phyloP scores from a whole-genome alignment of 1,139 yeast species.

The Kodamaea derodonti region DNA sequence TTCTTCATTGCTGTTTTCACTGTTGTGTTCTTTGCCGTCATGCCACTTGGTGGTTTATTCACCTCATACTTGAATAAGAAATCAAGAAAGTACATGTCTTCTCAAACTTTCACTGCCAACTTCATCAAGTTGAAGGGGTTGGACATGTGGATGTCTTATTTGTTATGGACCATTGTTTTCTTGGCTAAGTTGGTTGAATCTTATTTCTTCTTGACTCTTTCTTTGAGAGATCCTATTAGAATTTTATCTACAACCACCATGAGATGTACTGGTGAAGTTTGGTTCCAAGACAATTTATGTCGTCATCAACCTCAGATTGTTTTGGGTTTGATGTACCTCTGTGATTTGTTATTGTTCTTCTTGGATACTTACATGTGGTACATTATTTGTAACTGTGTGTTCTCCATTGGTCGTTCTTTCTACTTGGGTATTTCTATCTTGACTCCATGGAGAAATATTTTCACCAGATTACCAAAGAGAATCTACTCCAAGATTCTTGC shows the following conservation, averaged over 20 bases:
- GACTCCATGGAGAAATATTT: slow-evolving; percentile 99
- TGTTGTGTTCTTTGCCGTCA: slow-evolving; percentile 77
- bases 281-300: slow-evolving; percentile 78
- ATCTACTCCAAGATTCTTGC: slow-evolving; percentile 95
- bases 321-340: slow-evolving; percentile 85
- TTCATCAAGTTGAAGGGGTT: slow-evolving; percentile 76
- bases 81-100: slow-evolving; percentile 86
- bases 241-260: slow-evolving; percentile 42
- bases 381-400: slow-evolving; percentile 88
- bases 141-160: slow-evolving; percentile 95
- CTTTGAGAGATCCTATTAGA: slow-evolving; percentile 93
- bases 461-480: slow-evolving; percentile 96
- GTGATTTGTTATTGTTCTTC: slow-evolving; percentile 92
- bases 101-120: slow-evolving; percentile 94
- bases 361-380: slow-evolving; percentile 99
- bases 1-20: slow-evolving; percentile 88
- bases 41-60: slow-evolving; percentile 97
- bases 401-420: slow-evolving; percentile 96
- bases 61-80: slow-evolving; percentile 88
- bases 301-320: slow-evolving; percentile 82
- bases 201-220: slow-evolving; percentile 85
- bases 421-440: slow-evolving; percentile 96
- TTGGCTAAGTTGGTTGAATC: slow-evolving; percentile 87
- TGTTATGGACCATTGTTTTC: slow-evolving; percentile 86
- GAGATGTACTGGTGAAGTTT: slow-evolving; percentile 77